phyloP scores from a whole-genome alignment of 164 flowering plant genomes.

The Vitis riparia region DNA sequence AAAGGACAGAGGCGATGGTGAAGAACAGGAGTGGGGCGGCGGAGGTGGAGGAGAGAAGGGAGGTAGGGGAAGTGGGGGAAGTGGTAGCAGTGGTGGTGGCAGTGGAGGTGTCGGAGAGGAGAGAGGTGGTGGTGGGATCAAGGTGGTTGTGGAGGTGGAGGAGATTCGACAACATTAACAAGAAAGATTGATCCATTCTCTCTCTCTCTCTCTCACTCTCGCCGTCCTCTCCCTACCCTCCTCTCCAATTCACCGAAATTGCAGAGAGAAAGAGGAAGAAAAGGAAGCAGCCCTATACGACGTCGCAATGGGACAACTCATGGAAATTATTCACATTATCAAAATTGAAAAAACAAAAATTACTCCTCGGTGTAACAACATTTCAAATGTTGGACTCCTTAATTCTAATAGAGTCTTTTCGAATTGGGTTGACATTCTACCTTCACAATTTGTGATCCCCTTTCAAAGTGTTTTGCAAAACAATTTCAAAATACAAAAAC shows the following conservation, averaged over 20 bases:
- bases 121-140: constrained; percentile 70
- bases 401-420: too few relatives aligned
- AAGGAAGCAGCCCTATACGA: background rate
- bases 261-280: background rate
- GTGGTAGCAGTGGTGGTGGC: constrained; percentile 32
- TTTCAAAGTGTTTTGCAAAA: too few relatives aligned
- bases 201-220: constrained; percentile 12
- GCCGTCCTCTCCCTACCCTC: constrained; percentile 11
- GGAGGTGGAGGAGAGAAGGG: constrained; percentile 48
- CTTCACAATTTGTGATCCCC: background rate
- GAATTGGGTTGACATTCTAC: too few relatives aligned
- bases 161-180: constrained; percentile 84
- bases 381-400: too few relatives aligned
- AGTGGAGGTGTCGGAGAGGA: constrained; percentile 33
- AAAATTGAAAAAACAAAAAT: too few relatives aligned
- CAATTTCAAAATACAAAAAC: too few relatives aligned
- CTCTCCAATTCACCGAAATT: background rate
- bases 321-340: too few relatives aligned
- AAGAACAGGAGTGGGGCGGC: constrained; percentile 59
- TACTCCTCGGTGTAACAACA: too few relatives aligned
- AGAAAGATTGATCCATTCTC: constrained; percentile 68
- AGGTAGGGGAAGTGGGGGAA: constrained; percentile 27
- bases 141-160: constrained; percentile 88
- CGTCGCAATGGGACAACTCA: too few relatives aligned
- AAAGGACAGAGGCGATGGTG: constrained; percentile 62